phyloP scores from a whole-genome alignment of 345 rosid genomes.

The Salix dunnii region DNA sequence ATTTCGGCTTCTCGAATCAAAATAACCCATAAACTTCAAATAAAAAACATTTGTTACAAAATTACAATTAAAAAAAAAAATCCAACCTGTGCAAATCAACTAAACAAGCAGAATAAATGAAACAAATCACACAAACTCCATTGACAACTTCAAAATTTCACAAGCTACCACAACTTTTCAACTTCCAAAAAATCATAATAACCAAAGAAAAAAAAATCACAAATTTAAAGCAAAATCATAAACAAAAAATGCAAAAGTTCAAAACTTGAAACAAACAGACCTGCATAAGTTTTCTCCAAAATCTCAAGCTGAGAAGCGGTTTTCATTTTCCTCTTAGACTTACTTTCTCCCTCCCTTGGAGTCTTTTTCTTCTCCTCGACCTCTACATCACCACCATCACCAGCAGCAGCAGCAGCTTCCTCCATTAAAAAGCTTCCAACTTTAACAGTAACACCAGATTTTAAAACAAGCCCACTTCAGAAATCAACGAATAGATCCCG shows the following conservation, averaged over 20 bases:
- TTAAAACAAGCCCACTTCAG: neutral
- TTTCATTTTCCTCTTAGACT: conserved; percentile 86
- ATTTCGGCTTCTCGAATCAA: neutral
- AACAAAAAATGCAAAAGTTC: neutral
- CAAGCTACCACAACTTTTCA: neutral
- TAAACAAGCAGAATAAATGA: neutral
- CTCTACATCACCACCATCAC: conserved; percentile 29
- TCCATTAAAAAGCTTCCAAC: conserved; percentile 36
- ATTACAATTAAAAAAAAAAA: neutral
- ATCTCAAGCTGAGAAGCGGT: conserved; percentile 87
- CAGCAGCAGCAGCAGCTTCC: conserved; percentile 14
- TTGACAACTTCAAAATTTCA: neutral
- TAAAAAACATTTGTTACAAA: neutral
- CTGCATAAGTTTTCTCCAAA: conserved; percentile 74
- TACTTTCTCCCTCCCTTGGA: conserved; percentile 49
- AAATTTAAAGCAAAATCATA: neutral
- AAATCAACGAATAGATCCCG: neutral
- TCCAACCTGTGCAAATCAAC: neutral
- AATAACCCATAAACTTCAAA: neutral
- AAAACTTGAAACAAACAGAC: conserved; percentile 27
- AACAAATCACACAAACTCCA: neutral
- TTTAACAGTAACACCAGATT: neutral
- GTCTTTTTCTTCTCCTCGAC: conserved; percentile 62
- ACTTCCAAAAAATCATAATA: neutral
- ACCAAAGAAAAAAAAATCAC: neutral